These are phyloP conservation scores for Chionographis japonica DNA, from an alignment of 106 monocot species.

Conservation along the genomic window DNA sequence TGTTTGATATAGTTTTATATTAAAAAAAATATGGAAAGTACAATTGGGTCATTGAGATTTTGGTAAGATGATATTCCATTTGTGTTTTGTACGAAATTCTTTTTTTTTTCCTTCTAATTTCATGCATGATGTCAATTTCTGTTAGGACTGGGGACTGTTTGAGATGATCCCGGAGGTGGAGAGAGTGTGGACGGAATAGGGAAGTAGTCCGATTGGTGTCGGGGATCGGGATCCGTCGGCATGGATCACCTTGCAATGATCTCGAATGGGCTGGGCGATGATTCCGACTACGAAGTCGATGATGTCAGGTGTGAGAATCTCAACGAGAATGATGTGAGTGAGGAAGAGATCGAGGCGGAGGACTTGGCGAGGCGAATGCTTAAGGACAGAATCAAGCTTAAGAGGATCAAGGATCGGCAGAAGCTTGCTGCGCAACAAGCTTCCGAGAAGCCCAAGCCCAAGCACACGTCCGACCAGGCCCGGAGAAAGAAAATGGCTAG, in stretches of 20 bases:
- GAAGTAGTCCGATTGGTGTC: no score
- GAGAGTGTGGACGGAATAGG: no score
- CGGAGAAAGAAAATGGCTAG: slow-evolving; percentile 90
- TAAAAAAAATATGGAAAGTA: no score
- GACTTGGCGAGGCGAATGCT: slow-evolving; percentile 78
- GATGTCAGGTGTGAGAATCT: slow-evolving; percentile 61
- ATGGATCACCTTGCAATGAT: slow-evolving; percentile 52
- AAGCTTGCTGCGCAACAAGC: slow-evolving; percentile 44
- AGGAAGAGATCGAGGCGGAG: slow-evolving; percentile 86
- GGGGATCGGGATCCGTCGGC: no score
- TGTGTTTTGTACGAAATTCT: no score
- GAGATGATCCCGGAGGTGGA: no score
- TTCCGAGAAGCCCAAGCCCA: slow-evolving; percentile 45
- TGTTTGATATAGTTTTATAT: no score
- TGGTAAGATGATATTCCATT: no score
- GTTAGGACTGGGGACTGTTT: no score
- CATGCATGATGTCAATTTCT: no score
- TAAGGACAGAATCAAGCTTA: slow-evolving; percentile 84
- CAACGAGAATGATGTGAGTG: slow-evolving; percentile 92
- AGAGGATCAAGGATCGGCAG: slow-evolving; percentile 71
- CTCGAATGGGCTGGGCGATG: slow-evolving; percentile 41
- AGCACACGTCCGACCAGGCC: slow-evolving; percentile 80
- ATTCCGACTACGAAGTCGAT: slow-evolving; percentile 73
- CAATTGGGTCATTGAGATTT: no score
- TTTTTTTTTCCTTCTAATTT: no score